Percentiles rank a stretch among this genome's conserved stretches.
phyloP scores from a whole-genome alignment of 169 alveolate genomes.

The Eimeria necatrix region DNA sequence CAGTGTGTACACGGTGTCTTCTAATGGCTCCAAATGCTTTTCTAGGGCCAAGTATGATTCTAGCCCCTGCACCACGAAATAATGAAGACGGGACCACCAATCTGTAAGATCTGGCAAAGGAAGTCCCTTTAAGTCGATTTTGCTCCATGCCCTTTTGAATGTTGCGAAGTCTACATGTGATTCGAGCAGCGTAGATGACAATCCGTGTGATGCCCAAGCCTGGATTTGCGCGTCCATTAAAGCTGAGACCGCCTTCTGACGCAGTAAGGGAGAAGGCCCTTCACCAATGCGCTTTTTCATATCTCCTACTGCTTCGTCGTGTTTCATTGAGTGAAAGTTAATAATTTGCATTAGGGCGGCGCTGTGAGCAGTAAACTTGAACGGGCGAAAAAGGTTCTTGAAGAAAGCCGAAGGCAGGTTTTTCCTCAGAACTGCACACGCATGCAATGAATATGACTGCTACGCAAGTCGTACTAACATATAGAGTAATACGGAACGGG shows the following conservation, averaged over 20 bases:
- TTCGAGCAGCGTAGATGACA: constrained; percentile 55
- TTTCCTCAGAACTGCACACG: constrained; percentile 56
- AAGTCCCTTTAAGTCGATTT: constrained; percentile 46
- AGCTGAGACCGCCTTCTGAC: constrained; percentile 31
- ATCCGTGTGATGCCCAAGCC: constrained; percentile 75
- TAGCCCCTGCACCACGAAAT: constrained; percentile 38
- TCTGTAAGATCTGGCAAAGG: constrained; percentile 76
- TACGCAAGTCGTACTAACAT: too few species aligned
- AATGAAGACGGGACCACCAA: constrained; percentile 80
- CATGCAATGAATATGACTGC: neutral
- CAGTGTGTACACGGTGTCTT: constrained; percentile 76
- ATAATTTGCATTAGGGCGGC: constrained; percentile 73
- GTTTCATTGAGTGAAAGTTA: constrained; percentile 73
- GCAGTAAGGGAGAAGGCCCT: constrained; percentile 9
- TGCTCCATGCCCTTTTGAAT: constrained; percentile 75
- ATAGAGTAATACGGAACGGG: too few species aligned
- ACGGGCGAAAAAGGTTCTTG: constrained; percentile 43
- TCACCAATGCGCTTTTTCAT: constrained; percentile 11
- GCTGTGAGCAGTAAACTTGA: constrained; percentile 78
- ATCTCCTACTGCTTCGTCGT: constrained; percentile 61
- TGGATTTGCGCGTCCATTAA: constrained; percentile 57
- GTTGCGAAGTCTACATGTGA: constrained; percentile 58
- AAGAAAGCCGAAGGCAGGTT: constrained; percentile 33
- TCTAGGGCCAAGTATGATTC: constrained; percentile 61
- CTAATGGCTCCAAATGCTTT: constrained; percentile 53